Conservation (phyloP, 2,329 filamentous ascomycete genomes). For the Hymenoscyphus albidus region DNA sequence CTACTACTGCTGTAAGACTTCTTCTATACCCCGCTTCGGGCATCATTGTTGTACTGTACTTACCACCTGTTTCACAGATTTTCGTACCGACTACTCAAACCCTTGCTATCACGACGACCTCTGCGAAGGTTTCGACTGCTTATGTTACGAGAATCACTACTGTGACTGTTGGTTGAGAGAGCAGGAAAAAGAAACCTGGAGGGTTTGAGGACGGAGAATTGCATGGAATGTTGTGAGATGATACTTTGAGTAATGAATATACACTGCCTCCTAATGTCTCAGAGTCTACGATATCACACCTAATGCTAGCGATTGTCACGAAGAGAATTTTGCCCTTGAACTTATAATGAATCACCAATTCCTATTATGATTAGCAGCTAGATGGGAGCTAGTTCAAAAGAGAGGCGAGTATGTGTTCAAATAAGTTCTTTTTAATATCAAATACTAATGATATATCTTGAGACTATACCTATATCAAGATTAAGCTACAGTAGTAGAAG, state of each 20-base stretch:
- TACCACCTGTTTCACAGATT: neutral
- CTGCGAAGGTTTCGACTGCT: neutral
- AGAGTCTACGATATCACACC: no score
- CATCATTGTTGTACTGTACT: neutral
- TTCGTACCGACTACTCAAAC: neutral
- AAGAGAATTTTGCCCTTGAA: no score
- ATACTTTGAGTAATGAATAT: neutral
- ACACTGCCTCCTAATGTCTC: no score
- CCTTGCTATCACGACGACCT: neutral
- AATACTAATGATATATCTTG: no score
- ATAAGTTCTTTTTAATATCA: no score
- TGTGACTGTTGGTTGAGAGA: neutral
- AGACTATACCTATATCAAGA: no score
- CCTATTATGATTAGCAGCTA: no score
- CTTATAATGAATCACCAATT: no score
- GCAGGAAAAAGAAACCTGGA: neutral
- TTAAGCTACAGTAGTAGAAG: no score
- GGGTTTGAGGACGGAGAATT: neutral
- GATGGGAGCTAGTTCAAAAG: no score
- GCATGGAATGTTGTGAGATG: neutral
- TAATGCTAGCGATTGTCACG: no score
- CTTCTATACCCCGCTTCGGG: neutral
- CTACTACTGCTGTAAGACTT: neutral
- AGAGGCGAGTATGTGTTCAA: no score
- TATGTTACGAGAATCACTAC: neutral